Conservation (phyloP, 306 rosid species). For the Lagenaria siceraria region DNA sequence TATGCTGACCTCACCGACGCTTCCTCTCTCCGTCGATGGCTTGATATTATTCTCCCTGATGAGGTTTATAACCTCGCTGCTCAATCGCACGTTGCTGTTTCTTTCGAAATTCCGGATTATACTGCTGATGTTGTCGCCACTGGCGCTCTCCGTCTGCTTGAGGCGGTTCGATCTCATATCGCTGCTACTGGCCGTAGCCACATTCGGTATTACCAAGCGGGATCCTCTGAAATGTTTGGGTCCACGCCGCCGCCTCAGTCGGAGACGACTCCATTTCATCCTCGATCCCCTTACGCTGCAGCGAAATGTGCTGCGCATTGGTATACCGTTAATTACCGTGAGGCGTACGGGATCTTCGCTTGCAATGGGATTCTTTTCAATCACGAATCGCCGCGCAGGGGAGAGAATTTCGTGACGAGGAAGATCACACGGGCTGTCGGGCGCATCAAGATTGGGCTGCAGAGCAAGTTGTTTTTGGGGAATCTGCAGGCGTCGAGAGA, state of each 20-base stretch:
- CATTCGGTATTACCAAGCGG: constrained; percentile 89
- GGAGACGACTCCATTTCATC: constrained; percentile 80
- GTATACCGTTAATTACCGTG: constrained; percentile 97
- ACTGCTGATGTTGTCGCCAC: constrained; percentile 98
- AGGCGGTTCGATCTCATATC: constrained; percentile 88
- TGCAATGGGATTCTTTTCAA: constrained; percentile 91
- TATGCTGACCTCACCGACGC: constrained; percentile 96
- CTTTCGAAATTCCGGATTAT: constrained; percentile 96
- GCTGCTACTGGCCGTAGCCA: constrained; percentile 50
- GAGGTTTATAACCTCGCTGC: constrained; percentile 99
- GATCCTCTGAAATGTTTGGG: constrained; percentile 94
- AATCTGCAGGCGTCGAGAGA: constrained; percentile 79
- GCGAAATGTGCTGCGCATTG: constrained; percentile 96
- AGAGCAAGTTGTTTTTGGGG: constrained; percentile 75
- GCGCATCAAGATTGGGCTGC: constrained; percentile 84
- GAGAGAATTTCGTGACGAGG: constrained; percentile 93
- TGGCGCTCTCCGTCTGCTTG: constrained; percentile 82
- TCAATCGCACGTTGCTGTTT: constrained; percentile 95
- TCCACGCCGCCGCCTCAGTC: constrained; percentile 87
- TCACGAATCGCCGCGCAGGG: constrained; percentile 81
- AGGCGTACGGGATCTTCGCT: constrained; percentile 80
- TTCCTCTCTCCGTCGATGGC: constrained; percentile 97
- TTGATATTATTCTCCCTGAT: constrained; percentile 75
- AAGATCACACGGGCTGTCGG: constrained; percentile 92
- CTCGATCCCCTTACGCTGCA: constrained; percentile 91